Evolutionary conservation across 495 filamentous ascomycete species (phyloP).

Genomic region (Penicillium psychrofluorescens): DNA sequence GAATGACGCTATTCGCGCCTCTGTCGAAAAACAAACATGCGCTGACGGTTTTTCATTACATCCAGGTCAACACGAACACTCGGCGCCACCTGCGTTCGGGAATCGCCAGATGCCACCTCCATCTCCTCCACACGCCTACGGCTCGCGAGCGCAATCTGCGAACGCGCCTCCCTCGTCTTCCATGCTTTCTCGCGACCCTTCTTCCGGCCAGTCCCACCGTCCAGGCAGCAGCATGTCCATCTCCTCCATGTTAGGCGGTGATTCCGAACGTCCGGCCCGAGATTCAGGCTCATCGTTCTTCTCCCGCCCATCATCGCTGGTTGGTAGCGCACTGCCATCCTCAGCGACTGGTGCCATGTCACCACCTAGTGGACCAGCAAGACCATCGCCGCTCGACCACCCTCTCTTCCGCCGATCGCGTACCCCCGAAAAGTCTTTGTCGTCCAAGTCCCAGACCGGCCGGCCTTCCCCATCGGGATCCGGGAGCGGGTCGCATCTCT

Average conservation of each 20-base stretch:
- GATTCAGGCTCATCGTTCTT: conserved; percentile 50
- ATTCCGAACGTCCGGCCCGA: conserved; percentile 54
- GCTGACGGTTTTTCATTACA: neutral
- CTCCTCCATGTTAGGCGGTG: conserved; percentile 73
- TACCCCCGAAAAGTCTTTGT: conserved; percentile 58
- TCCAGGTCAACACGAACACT: conserved; percentile 27
- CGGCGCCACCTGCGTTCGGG: conserved; percentile 41
- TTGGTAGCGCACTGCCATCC: conserved; percentile 21
- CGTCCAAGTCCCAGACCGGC: conserved; percentile 23
- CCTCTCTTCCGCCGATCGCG: conserved; percentile 58
- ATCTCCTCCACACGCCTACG: conserved; percentile 49
- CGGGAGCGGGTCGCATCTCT: conserved; percentile 22
- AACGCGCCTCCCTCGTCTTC: conserved; percentile 31
- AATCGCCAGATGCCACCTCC: conserved; percentile 54
- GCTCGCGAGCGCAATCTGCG: conserved; percentile 34
- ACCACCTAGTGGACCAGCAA: conserved; percentile 36
- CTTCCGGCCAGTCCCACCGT: conserved; percentile 39
- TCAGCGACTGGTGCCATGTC: conserved; percentile 36
- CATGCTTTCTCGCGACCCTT: conserved; percentile 46
- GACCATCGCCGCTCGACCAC: conserved; percentile 49
- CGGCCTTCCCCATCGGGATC: conserved; percentile 40
- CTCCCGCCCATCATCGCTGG: conserved; percentile 43
- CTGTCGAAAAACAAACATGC: neutral
- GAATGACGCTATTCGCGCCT: neutral
- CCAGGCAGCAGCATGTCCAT: conserved; percentile 89